Base-by-base conservation (phyloP, 768 basidiomycete species). In the Punctularia strigosozonata region DNA sequence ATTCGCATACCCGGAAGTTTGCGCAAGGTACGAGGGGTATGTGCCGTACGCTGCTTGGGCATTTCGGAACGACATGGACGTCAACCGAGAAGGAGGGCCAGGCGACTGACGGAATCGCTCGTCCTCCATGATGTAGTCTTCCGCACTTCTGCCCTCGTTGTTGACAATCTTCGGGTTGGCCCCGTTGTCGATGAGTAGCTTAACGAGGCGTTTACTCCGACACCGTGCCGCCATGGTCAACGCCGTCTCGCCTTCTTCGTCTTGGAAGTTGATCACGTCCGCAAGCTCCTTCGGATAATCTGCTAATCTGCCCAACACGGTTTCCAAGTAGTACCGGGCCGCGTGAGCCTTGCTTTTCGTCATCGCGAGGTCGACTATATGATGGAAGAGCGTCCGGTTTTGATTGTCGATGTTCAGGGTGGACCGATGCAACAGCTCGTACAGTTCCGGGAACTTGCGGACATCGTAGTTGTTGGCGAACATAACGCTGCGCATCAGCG, bases 401-500 rank as follows among this genome's bases (percentile, higher is more conserved):
- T 80, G 82, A 56, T 91, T 86, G 67, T 99, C 95, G 61, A 99
- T 98, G 57, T 99, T 97, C 51, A 98, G 81, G 0, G 94, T 97
- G 14, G 92, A 94, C n/a, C 90, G 83, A 52, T 98, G 95, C 25
- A 99, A 62, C 12, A 99, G 74, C 55, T 98, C 92, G 61, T 95
- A 97, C 14, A 99, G 67, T 57, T 98, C 94, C 2, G 91, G 89
- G 51, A 99, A 99, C 59, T 99, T 99, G 48, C 95, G 86, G 34
- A 98, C 85, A 58, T 99, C 95, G 56, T 99, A 99, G 57, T 98
- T 99, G 60, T 99, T 99, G 36, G 89, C 88, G 58, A 98, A 99
- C 94, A 98, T 98, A 50, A 99, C 95, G 51, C 82, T 83, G 13
- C 95, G 87, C 95, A 99, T 99, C 31, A 99, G 64, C 1, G 94